phyloP scores from a whole-genome alignment of 257 asterid genomes.

The Nicotiana undulata region DNA sequence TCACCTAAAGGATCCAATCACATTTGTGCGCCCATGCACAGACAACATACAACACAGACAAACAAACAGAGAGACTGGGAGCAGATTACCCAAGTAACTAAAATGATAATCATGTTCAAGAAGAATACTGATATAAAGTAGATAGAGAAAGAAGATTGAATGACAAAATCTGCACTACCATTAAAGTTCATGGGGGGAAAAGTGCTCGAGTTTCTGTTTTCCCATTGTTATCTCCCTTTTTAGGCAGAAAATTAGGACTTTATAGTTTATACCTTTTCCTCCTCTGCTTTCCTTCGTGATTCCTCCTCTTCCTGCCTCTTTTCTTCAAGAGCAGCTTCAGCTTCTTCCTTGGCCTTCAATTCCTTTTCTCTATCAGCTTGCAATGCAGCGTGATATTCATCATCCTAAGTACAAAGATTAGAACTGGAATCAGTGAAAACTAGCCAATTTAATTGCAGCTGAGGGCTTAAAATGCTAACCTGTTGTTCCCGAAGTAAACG shows the following conservation, averaged over 20 bases:
- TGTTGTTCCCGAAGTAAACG: conserved; percentile 91
- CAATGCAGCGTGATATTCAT: conserved; percentile 83
- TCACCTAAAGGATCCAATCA: background rate
- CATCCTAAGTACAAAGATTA: conserved; percentile 52
- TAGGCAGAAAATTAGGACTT: background rate
- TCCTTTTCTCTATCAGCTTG: conserved; percentile 99
- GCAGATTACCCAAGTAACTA: background rate
- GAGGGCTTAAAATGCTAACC: conserved; percentile 39
- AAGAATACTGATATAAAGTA: background rate
- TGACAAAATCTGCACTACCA: background rate
- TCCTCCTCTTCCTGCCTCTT: conserved; percentile 79
- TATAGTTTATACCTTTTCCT: conserved; percentile 47
- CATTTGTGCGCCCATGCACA: background rate
- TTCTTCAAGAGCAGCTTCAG: conserved; percentile 82
- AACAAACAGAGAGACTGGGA: background rate
- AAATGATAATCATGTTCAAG: background rate
- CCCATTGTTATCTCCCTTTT: background rate
- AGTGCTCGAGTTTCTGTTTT: background rate
- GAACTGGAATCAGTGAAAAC: conserved; percentile 11
- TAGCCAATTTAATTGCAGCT: conserved; percentile 1
- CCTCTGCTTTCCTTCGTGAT: conserved; percentile 43
- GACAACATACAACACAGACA: background rate
- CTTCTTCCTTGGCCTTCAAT: conserved; percentile 91
- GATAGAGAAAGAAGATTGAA: background rate
- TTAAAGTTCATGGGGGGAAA: background rate